phyloP scores from a whole-genome alignment of 371 early-diverging fungal genomes.

The Smittium mucronatum region DNA sequence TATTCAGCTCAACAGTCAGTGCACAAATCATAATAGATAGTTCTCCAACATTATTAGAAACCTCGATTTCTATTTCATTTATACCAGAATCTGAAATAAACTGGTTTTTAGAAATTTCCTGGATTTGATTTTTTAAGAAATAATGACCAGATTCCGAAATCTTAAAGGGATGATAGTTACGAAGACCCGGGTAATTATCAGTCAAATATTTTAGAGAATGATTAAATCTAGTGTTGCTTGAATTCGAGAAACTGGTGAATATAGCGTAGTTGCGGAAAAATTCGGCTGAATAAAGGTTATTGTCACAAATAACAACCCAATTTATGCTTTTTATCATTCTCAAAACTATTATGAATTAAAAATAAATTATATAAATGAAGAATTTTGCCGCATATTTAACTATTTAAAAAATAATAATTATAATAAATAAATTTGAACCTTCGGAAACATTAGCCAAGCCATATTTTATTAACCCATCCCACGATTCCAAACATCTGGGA shows the following conservation, averaged over 20 bases:
- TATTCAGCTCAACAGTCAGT: neutral
- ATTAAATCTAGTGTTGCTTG: slow-evolving; percentile 12
- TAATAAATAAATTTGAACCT: slow-evolving; percentile 17
- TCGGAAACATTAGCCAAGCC: slow-evolving; percentile 23
- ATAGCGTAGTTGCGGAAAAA: slow-evolving; percentile 27
- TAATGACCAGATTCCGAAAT: neutral
- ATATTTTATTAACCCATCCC: slow-evolving; percentile 27
- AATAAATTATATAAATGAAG: too few species aligned
- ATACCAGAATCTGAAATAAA: neutral
- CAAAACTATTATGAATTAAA: too few species aligned
- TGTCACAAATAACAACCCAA: slow-evolving; percentile 20
- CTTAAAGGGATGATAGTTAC: neutral
- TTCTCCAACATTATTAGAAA: neutral
- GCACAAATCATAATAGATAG: neutral
- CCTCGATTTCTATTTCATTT: neutral
- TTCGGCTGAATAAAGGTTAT: slow-evolving; percentile 13
- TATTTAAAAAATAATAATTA: too few species aligned
- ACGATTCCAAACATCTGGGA: slow-evolving; percentile 33
- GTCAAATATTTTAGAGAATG: neutral
- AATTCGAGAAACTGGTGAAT: slow-evolving; percentile 20
- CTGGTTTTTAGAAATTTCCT: neutral
- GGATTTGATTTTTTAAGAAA: neutral
- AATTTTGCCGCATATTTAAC: too few species aligned
- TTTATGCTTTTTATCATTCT: slow-evolving; percentile 13
- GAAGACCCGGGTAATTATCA: neutral